These are phyloP conservation scores for Dipodascus geniculatus DNA, from an alignment of 805 yeast genomes.

Conservation along the genomic window DNA sequence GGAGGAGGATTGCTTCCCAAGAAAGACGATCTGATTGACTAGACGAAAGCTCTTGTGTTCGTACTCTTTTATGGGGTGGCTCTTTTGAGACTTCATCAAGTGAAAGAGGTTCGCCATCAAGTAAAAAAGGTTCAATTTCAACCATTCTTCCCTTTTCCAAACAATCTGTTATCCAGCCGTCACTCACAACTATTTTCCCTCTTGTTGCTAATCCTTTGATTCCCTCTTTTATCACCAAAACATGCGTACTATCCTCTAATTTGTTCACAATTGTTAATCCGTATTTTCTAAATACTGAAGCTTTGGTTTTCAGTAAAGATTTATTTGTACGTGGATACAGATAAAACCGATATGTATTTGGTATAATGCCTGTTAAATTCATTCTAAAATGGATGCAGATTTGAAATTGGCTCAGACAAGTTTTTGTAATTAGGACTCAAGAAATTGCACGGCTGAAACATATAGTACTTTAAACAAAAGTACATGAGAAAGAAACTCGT, in stretches of 20 bases:
- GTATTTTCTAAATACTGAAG: constrained; percentile 9
- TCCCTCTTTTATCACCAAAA: constrained; percentile 15
- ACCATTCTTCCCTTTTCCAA: constrained; percentile 15
- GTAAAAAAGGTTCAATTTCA: constrained; percentile 8
- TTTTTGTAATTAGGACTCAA: not conserved
- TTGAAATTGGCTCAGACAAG: not conserved
- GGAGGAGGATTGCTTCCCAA: not conserved
- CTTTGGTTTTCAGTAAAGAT: constrained; percentile 5
- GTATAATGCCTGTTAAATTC: not conserved
- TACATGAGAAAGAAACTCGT: too few relatives aligned
- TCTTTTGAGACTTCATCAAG: too few relatives aligned
- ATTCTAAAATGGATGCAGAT: not conserved
- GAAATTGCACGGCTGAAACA: too few relatives aligned
- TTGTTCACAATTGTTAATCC: constrained; percentile 17
- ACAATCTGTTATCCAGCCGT: constrained; percentile 25
- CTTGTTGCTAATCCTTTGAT: not conserved
- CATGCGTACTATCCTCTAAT: constrained; percentile 17
- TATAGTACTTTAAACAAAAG: too few relatives aligned
- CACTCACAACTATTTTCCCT: constrained; percentile 8
- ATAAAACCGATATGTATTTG: not conserved
- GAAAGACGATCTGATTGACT: not conserved
- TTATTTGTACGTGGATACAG: not conserved
- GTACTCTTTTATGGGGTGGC: not conserved
- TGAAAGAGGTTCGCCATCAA: too few relatives aligned
- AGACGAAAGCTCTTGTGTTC: too few relatives aligned